Evolutionary conservation across 495 filamentous ascomycete genomes (phyloP).

Genomic region (Penicillium bovifimosum): DNA sequence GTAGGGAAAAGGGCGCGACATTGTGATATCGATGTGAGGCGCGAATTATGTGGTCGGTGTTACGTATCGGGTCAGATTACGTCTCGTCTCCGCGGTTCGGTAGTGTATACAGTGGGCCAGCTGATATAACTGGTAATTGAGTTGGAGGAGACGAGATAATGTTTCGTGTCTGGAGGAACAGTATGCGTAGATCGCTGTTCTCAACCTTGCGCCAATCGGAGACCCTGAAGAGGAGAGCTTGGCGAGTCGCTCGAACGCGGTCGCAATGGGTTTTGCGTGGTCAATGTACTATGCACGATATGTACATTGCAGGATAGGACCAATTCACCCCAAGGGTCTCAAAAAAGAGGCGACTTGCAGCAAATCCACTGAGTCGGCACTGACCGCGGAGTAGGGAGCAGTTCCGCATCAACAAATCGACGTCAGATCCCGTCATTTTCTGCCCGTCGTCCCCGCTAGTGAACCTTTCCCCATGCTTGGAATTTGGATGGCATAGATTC

Average conservation of each 20-base stretch:
- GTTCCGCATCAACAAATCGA: conserved; percentile 29
- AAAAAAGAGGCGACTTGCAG: conserved; percentile 2
- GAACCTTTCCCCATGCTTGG: neutral
- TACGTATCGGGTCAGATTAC: conserved; percentile 16
- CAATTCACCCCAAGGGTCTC: neutral
- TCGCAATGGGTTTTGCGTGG: neutral
- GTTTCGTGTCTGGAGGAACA: neutral
- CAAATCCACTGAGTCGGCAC: too few relatives aligned
- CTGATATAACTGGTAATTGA: neutral
- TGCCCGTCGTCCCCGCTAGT: conserved; percentile 1
- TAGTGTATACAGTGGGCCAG: too few relatives aligned
- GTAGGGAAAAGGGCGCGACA: conserved; percentile 79
- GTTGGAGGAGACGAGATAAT: neutral
- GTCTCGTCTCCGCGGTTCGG: conserved; percentile 8
- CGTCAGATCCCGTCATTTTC: conserved; percentile 23
- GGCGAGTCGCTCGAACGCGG: conserved; percentile 1
- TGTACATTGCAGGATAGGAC: neutral
- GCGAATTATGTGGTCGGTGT: neutral
- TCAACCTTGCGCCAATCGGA: neutral
- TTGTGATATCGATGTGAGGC: conserved; percentile 22
- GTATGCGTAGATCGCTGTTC: neutral
- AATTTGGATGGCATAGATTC: conserved; percentile 9
- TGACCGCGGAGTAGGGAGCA: conserved; percentile 20
- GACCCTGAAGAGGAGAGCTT: neutral
- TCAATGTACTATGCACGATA: neutral